A percentile compares a stretch with the other conserved stretches of the same genome.
These are phyloP conservation scores for Auriscalpium vulgare DNA, from an alignment of 768 basidiomycete species.

Conservation along the genomic window DNA sequence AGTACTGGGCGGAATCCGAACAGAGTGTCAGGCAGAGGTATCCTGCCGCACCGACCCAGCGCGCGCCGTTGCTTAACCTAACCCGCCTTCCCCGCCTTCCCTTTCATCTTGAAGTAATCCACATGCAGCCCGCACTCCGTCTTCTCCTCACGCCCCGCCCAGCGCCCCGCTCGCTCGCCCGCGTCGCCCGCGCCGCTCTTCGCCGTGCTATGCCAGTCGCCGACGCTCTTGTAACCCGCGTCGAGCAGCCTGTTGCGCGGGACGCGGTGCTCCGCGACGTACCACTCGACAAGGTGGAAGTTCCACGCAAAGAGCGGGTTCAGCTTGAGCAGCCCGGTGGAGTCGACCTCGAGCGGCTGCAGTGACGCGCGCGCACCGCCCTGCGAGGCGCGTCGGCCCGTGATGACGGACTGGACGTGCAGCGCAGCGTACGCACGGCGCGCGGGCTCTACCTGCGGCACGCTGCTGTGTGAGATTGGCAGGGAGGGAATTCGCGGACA, in stretches of 20 bases:
- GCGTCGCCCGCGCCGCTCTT: constrained; percentile 59
- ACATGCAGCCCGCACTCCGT: constrained; percentile 94
- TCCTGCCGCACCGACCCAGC: no score
- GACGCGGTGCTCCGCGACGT: constrained; percentile 73
- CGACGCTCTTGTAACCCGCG: constrained; percentile 91
- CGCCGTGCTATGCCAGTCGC: constrained; percentile 96
- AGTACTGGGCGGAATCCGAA: no score
- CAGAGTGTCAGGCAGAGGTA: no score
- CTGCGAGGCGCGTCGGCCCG: constrained; percentile 90
- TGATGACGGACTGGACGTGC: constrained; percentile 80
- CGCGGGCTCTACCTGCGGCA: constrained; percentile 79
- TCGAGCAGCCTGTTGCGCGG: constrained; percentile 83
- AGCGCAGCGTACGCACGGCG: constrained; percentile 78
- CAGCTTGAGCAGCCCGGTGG: constrained; percentile 84
- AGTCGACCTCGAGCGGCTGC: constrained; percentile 83
- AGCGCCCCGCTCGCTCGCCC: constrained; percentile 82
- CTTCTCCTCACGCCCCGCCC: constrained; percentile 80
- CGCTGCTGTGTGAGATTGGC: background rate
- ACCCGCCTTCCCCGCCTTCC: constrained; percentile 1
- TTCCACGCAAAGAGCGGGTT: constrained; percentile 91
- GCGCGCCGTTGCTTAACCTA: no score
- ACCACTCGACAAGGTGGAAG: constrained; percentile 76
- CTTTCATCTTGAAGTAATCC: constrained; percentile 78
- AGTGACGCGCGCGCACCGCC: constrained; percentile 82
- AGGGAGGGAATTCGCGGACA: background rate